These are phyloP conservation scores for Linum lewisii DNA, from an alignment of 345 rosid species.

Conservation along the genomic window DNA sequence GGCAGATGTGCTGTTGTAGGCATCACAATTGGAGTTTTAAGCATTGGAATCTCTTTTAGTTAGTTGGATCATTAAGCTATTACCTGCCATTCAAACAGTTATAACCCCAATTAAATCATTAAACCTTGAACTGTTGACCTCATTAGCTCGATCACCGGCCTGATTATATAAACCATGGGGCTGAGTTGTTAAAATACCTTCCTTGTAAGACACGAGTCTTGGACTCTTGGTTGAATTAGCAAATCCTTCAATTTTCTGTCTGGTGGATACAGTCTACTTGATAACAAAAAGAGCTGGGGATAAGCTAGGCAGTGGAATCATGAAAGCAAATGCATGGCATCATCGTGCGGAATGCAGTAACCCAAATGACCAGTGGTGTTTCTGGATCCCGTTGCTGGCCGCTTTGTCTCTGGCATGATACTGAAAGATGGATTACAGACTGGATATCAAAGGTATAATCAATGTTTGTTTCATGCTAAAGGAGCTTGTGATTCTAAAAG, in stretches of 20 bases:
- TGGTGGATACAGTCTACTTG: conserved; percentile 54
- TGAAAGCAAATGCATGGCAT: conserved; percentile 99
- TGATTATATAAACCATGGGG: no score
- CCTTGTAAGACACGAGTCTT: no score
- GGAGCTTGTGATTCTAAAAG: neutral
- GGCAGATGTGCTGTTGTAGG: no score
- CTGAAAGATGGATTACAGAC: conserved; percentile 65
- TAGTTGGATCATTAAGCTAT: no score
- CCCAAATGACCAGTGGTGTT: conserved; percentile 1
- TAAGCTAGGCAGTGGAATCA: conserved; percentile 75
- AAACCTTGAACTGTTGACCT: no score
- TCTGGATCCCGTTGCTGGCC: conserved; percentile 92
- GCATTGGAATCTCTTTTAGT: no score
- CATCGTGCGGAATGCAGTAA: conserved; percentile 55
- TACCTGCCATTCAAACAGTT: no score
- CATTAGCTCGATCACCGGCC: no score
- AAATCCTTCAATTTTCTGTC: neutral
- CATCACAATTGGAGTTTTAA: no score
- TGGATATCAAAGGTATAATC: conserved; percentile 74
- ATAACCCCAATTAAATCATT: no score
- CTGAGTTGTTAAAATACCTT: no score
- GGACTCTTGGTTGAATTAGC: neutral
- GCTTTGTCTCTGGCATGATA: conserved; percentile 83
- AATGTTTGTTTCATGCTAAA: neutral
- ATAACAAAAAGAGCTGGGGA: conserved; percentile 85